phyloP scores from a whole-genome alignment of 2,329 filamentous ascomycete species.

The Sporothrix luriei region DNA sequence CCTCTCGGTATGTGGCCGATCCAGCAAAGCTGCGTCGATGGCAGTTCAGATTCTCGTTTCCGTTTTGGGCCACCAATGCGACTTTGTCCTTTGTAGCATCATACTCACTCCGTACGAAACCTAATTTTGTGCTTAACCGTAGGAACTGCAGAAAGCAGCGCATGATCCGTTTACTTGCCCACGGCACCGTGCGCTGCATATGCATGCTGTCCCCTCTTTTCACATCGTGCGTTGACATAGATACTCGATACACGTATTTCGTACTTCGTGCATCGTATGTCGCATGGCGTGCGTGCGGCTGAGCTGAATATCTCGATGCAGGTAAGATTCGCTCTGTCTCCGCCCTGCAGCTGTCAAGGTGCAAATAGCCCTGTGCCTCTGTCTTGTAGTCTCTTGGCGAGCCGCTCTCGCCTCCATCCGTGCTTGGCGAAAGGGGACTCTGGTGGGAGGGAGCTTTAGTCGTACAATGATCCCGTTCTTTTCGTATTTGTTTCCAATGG shows the following conservation, averaged over 20 bases:
- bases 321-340: not conserved
- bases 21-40: not conserved
- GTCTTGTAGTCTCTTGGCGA: not conserved
- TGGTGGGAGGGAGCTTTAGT: conserved; percentile 4
- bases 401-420: not conserved
- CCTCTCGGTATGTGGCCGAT: not conserved
- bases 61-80: conserved; percentile 13
- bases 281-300: not conserved
- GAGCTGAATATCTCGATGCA: not conserved
- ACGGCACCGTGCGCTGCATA: not conserved
- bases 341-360: not conserved
- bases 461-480: too few relatives aligned
- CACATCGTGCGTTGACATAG: not conserved
- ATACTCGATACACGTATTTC: not conserved
- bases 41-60: not conserved
- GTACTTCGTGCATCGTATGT: too few relatives aligned
- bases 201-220: not conserved
- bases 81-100: not conserved
- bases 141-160: too few relatives aligned
- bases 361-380: not conserved
- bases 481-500: not conserved
- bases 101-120: too few relatives aligned
- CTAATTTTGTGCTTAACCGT: too few relatives aligned
- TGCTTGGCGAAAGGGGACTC: conserved; percentile 11
- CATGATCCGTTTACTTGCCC: not conserved